phyloP scores from a whole-genome alignment of 1,139 yeast genomes.

The Kodamaea plutei region DNA sequence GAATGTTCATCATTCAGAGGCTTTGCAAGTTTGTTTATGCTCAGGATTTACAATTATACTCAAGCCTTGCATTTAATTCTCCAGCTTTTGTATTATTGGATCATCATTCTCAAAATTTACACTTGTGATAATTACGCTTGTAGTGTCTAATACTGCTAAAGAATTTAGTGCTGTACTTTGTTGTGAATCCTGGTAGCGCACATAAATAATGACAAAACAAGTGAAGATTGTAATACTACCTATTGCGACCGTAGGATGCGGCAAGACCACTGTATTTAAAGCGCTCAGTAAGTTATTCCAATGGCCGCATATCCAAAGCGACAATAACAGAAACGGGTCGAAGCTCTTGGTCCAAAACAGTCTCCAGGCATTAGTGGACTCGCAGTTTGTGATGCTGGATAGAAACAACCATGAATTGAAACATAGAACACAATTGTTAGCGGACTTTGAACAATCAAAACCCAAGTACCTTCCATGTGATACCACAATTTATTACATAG shows the following conservation, averaged over 20 bases:
- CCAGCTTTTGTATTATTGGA: no score
- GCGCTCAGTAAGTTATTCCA: conserved; percentile 54
- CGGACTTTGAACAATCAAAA: conserved; percentile 41
- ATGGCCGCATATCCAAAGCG: conserved; percentile 80
- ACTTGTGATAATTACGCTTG: no score
- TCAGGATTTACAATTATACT: no score
- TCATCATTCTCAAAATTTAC: no score
- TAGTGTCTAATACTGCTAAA: no score
- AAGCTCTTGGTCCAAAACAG: conserved; percentile 48
- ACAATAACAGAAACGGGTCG: conserved; percentile 54
- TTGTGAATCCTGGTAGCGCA: no score
- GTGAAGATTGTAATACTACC: conserved; percentile 69
- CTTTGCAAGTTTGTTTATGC: no score
- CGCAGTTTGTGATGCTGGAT: conserved; percentile 63
- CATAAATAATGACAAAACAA: no score
- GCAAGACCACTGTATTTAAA: conserved; percentile 79
- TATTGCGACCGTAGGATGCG: conserved; percentile 90
- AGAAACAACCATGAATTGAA: conserved; percentile 71
- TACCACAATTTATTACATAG: conserved; percentile 46
- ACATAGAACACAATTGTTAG: conserved; percentile 66
- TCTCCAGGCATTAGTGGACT: conserved; percentile 17
- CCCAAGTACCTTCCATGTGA: conserved; percentile 32
- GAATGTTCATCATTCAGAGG: no score
- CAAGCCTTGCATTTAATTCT: no score
- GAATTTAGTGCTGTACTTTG: no score